A percentile compares a stretch with the other conserved stretches of the same genome.
phyloP scores from a whole-genome alignment of 768 basidiomycete genomes.

The Neoboletus subvelutipes region DNA sequence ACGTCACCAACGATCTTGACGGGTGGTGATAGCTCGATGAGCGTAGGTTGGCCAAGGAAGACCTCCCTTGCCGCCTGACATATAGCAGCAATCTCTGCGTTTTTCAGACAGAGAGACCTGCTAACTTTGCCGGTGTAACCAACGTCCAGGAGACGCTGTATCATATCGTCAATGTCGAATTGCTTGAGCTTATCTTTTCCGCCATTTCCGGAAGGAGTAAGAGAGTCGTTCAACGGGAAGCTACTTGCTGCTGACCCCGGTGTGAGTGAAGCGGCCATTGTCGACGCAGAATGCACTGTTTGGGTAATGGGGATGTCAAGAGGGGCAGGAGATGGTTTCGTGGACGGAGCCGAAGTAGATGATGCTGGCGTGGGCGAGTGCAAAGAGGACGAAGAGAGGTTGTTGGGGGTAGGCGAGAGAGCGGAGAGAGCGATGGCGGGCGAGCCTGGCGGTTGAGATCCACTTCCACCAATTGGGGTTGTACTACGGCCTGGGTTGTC shows the following conservation, averaged over 20 bases:
- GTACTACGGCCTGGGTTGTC: slow-evolving; percentile 33
- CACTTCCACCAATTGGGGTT: slow-evolving; percentile 42
- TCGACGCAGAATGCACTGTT: slow-evolving; percentile 79
- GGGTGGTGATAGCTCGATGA: slow-evolving; percentile 95
- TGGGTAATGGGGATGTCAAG: slow-evolving; percentile 79
- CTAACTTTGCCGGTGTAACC: slow-evolving; percentile 98
- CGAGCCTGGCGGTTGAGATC: slow-evolving; percentile 34
- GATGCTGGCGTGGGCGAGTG: slow-evolving; percentile 21
- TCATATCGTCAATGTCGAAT: slow-evolving; percentile 98
- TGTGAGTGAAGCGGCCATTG: slow-evolving; percentile 45
- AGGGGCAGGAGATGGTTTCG: slow-evolving; percentile 50
- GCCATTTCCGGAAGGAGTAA: slow-evolving; percentile 34
- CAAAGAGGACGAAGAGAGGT: slow-evolving; percentile 41
- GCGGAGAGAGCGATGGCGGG: slow-evolving; percentile 35
- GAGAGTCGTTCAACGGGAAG: slow-evolving; percentile 38
- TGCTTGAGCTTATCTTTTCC: slow-evolving; percentile 63
- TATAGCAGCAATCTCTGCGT: slow-evolving; percentile 90
- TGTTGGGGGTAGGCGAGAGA: slow-evolving; percentile 38
- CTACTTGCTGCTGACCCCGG: slow-evolving; percentile 50
- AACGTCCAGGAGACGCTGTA: slow-evolving; percentile 90
- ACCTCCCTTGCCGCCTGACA: slow-evolving; percentile 96
- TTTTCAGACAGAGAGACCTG: slow-evolving; percentile 94
- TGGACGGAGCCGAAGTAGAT: slow-evolving; percentile 14
- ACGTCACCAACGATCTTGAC: slow-evolving; percentile 99
- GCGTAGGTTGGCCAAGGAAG: slow-evolving; percentile 93